A percentile compares a stretch with the other conserved stretches of the same genome.
These are phyloP conservation scores for Phytophthora syringae DNA, from an alignment of 352 stramenopile species.

Conservation along the genomic window DNA sequence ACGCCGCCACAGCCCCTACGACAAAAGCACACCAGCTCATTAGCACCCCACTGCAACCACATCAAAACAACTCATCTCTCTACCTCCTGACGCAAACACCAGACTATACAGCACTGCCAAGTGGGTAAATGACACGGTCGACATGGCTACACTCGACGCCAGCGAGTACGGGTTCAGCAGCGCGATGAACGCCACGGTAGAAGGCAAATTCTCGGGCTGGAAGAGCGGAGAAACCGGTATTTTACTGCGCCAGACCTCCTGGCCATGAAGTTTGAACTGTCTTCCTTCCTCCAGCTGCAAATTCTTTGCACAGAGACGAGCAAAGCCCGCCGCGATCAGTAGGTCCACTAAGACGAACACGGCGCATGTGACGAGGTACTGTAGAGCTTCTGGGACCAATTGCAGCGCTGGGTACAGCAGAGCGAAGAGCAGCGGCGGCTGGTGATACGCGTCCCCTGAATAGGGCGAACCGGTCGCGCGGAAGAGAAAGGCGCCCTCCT, in stretches of 20 bases:
- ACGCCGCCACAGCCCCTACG: slow-evolving; percentile 50
- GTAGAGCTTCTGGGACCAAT: slow-evolving; percentile 17
- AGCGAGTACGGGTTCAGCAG: slow-evolving; percentile 86
- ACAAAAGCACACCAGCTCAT: slow-evolving; percentile 16
- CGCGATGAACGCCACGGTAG: slow-evolving; percentile 61
- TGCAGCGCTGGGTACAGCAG: slow-evolving; percentile 64
- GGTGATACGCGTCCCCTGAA: slow-evolving; percentile 82
- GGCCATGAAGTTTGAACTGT: slow-evolving; percentile 36
- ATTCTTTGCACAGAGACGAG: slow-evolving; percentile 52
- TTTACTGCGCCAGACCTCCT: slow-evolving; percentile 75
- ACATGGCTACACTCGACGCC: slow-evolving; percentile 70
- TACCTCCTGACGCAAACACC: slow-evolving; percentile 73
- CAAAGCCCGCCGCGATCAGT: slow-evolving; percentile 62
- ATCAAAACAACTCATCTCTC: slow-evolving; percentile 2
- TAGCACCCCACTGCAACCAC: background rate
- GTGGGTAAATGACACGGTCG: slow-evolving; percentile 74
- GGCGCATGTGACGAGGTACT: slow-evolving; percentile 39
- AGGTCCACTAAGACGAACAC: slow-evolving; percentile 66
- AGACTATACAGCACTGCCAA: slow-evolving; percentile 69
- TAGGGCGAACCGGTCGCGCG: slow-evolving; percentile 61
- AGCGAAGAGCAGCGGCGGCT: slow-evolving; percentile 79
- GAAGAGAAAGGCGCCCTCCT: slow-evolving; percentile 69
- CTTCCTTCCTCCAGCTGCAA: slow-evolving; percentile 60
- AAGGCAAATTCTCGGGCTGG: slow-evolving; percentile 44
- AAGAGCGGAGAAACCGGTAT: slow-evolving; percentile 81